Percentiles rank a stretch among this genome's conserved stretches.
phyloP scores from a whole-genome alignment of 306 rosid species.

The Betula pendula region DNA sequence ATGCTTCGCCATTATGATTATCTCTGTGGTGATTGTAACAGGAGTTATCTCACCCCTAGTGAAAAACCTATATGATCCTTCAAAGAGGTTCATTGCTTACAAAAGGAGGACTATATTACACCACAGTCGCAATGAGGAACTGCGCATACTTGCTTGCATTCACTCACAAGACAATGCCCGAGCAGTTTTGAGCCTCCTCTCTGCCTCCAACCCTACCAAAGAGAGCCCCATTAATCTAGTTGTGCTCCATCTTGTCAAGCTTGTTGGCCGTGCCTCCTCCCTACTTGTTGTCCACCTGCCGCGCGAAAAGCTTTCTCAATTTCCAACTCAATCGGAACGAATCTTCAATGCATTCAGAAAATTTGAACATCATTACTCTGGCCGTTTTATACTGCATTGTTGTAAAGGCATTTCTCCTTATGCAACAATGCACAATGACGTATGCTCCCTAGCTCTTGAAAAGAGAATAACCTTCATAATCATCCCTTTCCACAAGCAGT shows the following conservation, averaged over 20 bases:
- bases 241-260: slow-evolving; percentile 58
- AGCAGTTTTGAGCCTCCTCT: slow-evolving; percentile 53
- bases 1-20: slow-evolving; percentile 49
- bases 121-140: slow-evolving; percentile 39
- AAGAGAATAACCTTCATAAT: slow-evolving; percentile 57
- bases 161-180: slow-evolving; percentile 51
- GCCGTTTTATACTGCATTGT: slow-evolving; percentile 37
- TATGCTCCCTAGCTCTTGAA: slow-evolving; percentile 68
- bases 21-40: slow-evolving; percentile 48
- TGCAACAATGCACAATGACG: slow-evolving; percentile 78
- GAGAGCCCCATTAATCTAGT: slow-evolving; percentile 40
- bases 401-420: slow-evolving; percentile 64
- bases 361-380: slow-evolving; percentile 32
- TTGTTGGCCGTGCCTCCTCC: slow-evolving; percentile 51
- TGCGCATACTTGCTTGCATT: slow-evolving; percentile 59
- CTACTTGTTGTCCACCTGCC: slow-evolving; percentile 47
- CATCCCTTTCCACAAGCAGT: slow-evolving; percentile 59
- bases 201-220: slow-evolving; percentile 57
- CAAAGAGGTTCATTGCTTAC: slow-evolving; percentile 56
- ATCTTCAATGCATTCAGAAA: slow-evolving; percentile 50
- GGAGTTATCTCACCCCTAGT: slow-evolving; percentile 56
- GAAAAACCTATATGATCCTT: slow-evolving; percentile 53
- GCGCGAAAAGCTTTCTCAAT: slow-evolving; percentile 11
- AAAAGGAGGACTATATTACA: slow-evolving; percentile 61
- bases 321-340: slow-evolving; percentile 33